These are phyloP conservation scores for Chara braunii DNA, from an alignment of 139 green algal species.

Conservation along the genomic window DNA sequence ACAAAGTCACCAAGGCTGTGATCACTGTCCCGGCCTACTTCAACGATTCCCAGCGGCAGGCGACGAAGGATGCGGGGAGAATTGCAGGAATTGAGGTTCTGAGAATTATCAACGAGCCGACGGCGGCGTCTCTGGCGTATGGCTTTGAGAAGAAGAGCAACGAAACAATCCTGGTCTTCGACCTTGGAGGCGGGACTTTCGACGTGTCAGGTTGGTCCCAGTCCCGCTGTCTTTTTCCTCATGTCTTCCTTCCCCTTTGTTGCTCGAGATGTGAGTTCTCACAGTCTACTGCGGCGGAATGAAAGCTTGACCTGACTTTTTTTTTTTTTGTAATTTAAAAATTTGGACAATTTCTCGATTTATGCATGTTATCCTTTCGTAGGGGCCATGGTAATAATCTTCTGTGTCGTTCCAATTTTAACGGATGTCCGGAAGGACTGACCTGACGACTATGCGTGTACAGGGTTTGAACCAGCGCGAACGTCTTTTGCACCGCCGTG, in stretches of 20 bases:
- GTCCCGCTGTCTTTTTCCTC: constrained; percentile 35
- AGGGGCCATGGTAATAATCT: too few species aligned
- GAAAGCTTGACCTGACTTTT: too few species aligned
- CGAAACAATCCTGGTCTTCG: constrained; percentile 99
- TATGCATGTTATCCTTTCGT: too few species aligned
- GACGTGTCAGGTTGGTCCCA: constrained; percentile 80
- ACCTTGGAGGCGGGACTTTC: constrained; percentile 97
- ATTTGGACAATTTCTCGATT: too few species aligned
- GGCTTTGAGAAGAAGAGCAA: constrained; percentile 95
- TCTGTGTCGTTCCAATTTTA: too few species aligned
- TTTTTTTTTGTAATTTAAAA: too few species aligned
- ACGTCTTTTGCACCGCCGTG: too few species aligned
- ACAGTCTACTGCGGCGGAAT: too few species aligned
- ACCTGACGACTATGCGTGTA: too few species aligned
- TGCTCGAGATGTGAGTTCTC: constrained; percentile 22
- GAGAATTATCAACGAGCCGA: constrained; percentile 99
- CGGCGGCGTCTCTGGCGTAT: constrained; percentile 93
- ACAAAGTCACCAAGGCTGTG: constrained; percentile 85
- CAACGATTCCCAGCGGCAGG: constrained; percentile 95
- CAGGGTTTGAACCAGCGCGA: too few species aligned
- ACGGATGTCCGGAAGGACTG: too few species aligned
- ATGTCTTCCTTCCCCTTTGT: background rate
- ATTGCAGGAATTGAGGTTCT: constrained; percentile 97
- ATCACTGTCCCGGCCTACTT: constrained; percentile 99
- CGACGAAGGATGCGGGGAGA: constrained; percentile 80